Evolutionary conservation across 139 green algal species (phyloP), one percentile per base, ranked within the genome.

Genomic region (Tetradesmus obliquus): DNA sequence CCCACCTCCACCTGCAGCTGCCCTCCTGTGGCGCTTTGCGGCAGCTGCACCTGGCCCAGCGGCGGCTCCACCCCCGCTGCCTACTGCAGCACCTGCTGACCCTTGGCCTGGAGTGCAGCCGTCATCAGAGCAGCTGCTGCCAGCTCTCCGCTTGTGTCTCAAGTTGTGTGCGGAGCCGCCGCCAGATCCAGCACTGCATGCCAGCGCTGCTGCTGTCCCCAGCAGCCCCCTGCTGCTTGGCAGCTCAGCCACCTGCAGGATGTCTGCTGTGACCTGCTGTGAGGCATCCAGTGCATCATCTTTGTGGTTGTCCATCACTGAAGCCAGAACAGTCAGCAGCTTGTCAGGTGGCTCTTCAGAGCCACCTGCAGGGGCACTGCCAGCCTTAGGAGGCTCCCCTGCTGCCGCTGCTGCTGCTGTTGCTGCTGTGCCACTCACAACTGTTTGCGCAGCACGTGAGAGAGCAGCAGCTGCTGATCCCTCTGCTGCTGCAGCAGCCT

Each of bases 41-140:
- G 86, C 85, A 66, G 85, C 85, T 83, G 71, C 51, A 20, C 71
- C 86, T 24, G 15, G 20, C 12, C 86, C 69, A 12, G 54, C 71
- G 3, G 71, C 4, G 22, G 71, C 53, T 2, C 53, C 69, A 55
- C 74, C 74, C 3, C 74, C 74, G 22, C 32, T n/a, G 5, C 32
- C 84, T 89, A n/a, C 53, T 81, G 62, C 71, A 72, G 24, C 62
- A 62, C 45, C 85, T 80, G 9, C 85, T 82, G 62, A 20, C 15
- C 69, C 32, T 2, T 22, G 22, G 20, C 53, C 79, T 4, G 4
- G 79, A 3, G 66, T 76, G 66, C 84, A 51, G 57, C 84, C 45
- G 60, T n/a, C 58, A 79, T 20, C 45, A 83, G 51, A 84, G 54
- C 72, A 5, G 53, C 51, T 84, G 87, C 87, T 91, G 54, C 54